Percentiles rank a stretch among this genome's conserved stretches.
Evolutionary conservation across 768 basidiomycete species (phyloP).

Genomic region (Tricholoma flavovirens): DNA sequence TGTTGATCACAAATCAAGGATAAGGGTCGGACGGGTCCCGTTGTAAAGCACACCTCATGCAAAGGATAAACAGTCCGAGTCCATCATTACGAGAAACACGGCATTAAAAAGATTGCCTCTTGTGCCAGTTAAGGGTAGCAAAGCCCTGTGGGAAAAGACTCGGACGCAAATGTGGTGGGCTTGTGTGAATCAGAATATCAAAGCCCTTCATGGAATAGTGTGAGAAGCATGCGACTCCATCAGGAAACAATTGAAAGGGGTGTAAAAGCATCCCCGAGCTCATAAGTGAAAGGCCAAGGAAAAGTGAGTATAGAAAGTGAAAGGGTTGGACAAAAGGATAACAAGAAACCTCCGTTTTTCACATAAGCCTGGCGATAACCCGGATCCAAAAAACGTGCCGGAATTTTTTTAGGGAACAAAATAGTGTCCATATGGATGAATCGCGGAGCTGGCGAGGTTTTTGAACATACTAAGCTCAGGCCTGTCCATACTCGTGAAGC

Average conservation of each 20-base stretch:
- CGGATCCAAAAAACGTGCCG: background rate
- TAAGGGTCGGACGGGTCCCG: too few species aligned
- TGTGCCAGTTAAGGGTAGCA: background rate
- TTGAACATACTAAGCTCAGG: background rate
- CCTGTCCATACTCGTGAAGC: too few species aligned
- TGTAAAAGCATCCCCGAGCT: background rate
- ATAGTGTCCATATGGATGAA: background rate
- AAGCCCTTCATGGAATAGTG: background rate
- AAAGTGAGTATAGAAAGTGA: background rate
- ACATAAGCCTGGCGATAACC: background rate
- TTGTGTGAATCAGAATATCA: background rate
- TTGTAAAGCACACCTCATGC: background rate
- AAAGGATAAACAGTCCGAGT: background rate
- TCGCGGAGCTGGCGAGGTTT: background rate
- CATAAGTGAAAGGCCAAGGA: background rate
- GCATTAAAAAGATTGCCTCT: background rate
- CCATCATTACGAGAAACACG: background rate
- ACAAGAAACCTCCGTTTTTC: slow-evolving; percentile 3
- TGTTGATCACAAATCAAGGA: background rate
- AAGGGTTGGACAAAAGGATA: background rate
- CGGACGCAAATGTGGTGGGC: background rate
- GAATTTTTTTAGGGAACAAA: background rate
- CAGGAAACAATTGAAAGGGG: background rate
- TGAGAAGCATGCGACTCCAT: background rate
- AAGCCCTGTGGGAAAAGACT: background rate